These are phyloP conservation scores for Pyrenula aspistea DNA, from an alignment of 495 filamentous ascomycete species.

Conservation along the genomic window DNA sequence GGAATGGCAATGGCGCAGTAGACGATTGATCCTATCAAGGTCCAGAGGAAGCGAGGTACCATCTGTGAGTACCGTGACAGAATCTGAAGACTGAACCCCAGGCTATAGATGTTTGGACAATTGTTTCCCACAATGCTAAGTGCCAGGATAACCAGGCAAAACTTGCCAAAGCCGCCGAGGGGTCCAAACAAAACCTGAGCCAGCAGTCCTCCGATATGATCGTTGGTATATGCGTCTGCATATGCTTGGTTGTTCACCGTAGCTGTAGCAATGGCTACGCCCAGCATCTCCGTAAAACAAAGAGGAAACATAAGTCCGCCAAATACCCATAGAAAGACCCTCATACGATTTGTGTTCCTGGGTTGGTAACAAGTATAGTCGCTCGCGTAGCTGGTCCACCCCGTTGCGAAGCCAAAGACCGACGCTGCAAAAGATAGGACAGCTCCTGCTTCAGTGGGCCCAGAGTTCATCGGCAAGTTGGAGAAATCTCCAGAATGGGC, in stretches of 20 bases:
- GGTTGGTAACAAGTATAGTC: conserved; percentile 84
- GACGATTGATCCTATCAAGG: conserved; percentile 19
- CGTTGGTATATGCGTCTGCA: not conserved
- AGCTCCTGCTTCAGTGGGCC: conserved; percentile 47
- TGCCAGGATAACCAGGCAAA: conserved; percentile 70
- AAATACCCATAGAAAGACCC: conserved; percentile 60
- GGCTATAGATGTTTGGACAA: conserved; percentile 80
- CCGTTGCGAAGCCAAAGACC: conserved; percentile 67
- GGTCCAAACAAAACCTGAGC: not conserved
- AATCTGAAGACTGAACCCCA: conserved; percentile 64
- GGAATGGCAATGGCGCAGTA: conserved; percentile 72
- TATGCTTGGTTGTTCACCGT: conserved; percentile 27
- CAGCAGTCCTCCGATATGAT: not conserved
- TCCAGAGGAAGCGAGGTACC: conserved; percentile 69
- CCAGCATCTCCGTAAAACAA: conserved; percentile 69
- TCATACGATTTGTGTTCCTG: conserved; percentile 36
- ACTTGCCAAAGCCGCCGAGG: conserved; percentile 60
- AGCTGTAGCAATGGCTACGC: conserved; percentile 59
- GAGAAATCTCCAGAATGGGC: conserved; percentile 63
- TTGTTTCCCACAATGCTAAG: conserved; percentile 76
- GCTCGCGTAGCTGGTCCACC: conserved; percentile 69
- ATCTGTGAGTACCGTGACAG: conserved; percentile 49
- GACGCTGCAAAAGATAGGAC: conserved; percentile 64
- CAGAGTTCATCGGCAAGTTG: conserved; percentile 52
- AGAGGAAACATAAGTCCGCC: conserved; percentile 59